Evolutionary conservation across 1,284 basidiomycete species (phyloP).

Genomic region (Leccinum ponderosum): DNA sequence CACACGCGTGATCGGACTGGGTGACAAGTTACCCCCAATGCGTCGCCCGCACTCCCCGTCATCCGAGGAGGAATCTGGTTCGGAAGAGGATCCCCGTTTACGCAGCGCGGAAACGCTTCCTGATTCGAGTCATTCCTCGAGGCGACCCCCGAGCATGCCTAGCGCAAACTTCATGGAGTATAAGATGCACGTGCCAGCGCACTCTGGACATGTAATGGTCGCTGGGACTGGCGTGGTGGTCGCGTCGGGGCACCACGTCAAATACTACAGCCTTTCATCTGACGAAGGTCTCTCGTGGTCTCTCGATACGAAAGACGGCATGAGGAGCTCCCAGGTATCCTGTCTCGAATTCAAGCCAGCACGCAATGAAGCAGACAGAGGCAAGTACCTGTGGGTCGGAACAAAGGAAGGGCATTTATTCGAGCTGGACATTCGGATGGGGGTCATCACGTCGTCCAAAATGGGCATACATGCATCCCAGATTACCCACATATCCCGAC

Average conservation of each 20-base stretch:
- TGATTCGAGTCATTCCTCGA: constrained; percentile 79
- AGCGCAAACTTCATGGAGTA: constrained; percentile 47
- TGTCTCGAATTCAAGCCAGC: constrained; percentile 74
- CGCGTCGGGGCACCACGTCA: constrained; percentile 60
- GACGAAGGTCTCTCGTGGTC: constrained; percentile 49
- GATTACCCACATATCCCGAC: constrained; percentile 72
- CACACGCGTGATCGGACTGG: constrained; percentile 64
- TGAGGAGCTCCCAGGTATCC: constrained; percentile 72
- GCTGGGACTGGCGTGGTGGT: constrained; percentile 67
- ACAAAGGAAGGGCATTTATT: constrained; percentile 86
- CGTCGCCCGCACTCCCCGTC: constrained; percentile 48
- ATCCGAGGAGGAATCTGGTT: constrained; percentile 57
- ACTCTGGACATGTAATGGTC: constrained; percentile 55
- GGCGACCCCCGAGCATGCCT: constrained; percentile 62
- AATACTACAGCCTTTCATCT: constrained; percentile 59
- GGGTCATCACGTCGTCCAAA: constrained; percentile 56
- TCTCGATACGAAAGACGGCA: constrained; percentile 63
- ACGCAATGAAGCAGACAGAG: constrained; percentile 36
- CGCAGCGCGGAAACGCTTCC: constrained; percentile 66
- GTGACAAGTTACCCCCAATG: constrained; percentile 66
- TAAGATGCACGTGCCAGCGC: constrained; percentile 58
- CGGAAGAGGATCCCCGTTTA: constrained; percentile 46
- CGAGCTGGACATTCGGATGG: constrained; percentile 74
- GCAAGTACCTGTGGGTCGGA: constrained; percentile 75
- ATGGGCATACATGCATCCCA: constrained; percentile 63